Conservation (phyloP, 2,329 filamentous ascomycete genomes). For the Aureobasidium uvarum region DNA sequence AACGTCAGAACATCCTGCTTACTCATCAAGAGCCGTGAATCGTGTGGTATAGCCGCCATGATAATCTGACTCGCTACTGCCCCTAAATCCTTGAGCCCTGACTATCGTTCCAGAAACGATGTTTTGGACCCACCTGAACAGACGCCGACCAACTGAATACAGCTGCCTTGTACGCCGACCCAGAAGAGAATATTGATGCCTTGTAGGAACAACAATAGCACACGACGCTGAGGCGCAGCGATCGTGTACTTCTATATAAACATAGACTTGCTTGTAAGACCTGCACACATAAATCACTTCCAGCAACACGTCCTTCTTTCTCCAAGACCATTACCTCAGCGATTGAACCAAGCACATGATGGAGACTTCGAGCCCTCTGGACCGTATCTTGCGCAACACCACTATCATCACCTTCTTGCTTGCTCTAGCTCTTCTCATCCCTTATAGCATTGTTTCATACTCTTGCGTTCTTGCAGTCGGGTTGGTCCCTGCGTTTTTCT, state of each 20-base stretch:
- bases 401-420: background rate
- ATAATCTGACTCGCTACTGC: background rate
- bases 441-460: background rate
- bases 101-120: background rate
- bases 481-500: background rate
- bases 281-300: background rate
- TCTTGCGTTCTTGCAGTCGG: background rate
- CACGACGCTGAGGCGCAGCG: background rate
- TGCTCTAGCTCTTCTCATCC: background rate
- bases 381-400: background rate
- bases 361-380: background rate
- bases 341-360: background rate
- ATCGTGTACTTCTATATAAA: background rate
- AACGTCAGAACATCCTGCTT: background rate
- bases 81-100: background rate
- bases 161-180: background rate
- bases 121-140: background rate
- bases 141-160: background rate
- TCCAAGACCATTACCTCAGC: no score
- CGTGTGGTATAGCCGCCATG: background rate
- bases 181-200: background rate
- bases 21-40: background rate
- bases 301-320: background rate
- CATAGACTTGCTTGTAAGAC: background rate
- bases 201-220: background rate